Conservation (phyloP, 768 basidiomycete genomes). For the Tulasnella sp. region DNA sequence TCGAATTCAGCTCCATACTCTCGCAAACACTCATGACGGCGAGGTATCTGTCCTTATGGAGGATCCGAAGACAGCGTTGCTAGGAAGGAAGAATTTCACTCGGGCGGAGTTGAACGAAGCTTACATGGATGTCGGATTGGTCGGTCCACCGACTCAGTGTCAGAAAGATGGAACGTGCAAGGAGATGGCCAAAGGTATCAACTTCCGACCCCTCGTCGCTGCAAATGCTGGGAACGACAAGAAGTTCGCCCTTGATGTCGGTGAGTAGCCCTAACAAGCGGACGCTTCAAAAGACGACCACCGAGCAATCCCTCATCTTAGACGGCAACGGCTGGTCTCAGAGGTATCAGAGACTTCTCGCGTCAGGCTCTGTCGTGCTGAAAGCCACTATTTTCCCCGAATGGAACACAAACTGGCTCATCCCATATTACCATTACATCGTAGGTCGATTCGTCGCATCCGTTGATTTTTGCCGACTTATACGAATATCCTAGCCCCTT, state of each 20-base stretch:
- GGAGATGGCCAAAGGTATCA: slow-evolving; percentile 23
- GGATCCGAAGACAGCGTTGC: not conserved
- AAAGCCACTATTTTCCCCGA: slow-evolving; percentile 39
- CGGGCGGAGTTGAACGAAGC: slow-evolving; percentile 20
- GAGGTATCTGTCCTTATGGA: not conserved
- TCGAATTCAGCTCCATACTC: slow-evolving; percentile 17
- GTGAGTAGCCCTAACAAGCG: slow-evolving; percentile 12
- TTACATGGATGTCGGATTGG: slow-evolving; percentile 23
- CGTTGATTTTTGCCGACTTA: not conserved
- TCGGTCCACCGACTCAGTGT: slow-evolving; percentile 24
- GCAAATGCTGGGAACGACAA: slow-evolving; percentile 14
- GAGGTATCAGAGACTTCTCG: slow-evolving; percentile 26
- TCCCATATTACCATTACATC: slow-evolving; percentile 29
- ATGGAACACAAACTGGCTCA: slow-evolving; percentile 35
- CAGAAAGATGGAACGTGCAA: slow-evolving; percentile 25
- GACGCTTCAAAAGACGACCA: not conserved
- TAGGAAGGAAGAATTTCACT: slow-evolving; percentile 5
- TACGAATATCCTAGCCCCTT: slow-evolving; percentile 35
- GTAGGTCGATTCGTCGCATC: slow-evolving; percentile 18
- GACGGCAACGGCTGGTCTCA: slow-evolving; percentile 30
- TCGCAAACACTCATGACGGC: not conserved
- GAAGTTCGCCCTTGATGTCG: slow-evolving; percentile 25
- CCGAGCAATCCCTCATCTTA: not conserved
- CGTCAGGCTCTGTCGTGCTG: slow-evolving; percentile 22
- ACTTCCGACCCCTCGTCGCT: slow-evolving; percentile 12